Conservation (phyloP, 495 filamentous ascomycete species). For the Hypoxylon lienhwacheense region DNA sequence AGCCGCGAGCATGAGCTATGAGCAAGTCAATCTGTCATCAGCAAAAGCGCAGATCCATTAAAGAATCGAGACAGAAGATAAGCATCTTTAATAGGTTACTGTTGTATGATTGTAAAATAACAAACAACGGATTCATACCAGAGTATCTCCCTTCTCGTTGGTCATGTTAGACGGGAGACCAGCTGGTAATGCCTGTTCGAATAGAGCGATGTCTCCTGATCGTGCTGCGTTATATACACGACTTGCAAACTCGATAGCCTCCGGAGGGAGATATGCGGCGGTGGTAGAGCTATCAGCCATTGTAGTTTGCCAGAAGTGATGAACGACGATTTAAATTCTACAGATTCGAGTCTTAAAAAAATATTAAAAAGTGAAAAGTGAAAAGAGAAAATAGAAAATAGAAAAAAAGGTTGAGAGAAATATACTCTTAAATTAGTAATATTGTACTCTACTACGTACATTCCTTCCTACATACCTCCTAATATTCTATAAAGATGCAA, state of each 20-base stretch:
- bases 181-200: constrained; percentile 54
- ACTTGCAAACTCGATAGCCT: constrained; percentile 53
- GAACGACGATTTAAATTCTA: no score
- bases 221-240: constrained; percentile 57
- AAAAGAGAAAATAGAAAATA: background rate
- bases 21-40: background rate
- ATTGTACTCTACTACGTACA: no score
- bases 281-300: constrained; percentile 19
- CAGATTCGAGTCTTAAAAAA: no score
- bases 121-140: constrained; percentile 41
- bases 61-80: no score
- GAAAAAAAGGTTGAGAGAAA: no score
- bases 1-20: constrained; percentile 59
- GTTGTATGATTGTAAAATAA: no score
- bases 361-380: background rate
- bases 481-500: no score
- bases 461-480: no score
- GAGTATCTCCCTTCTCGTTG: constrained; percentile 59
- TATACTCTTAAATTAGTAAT: no score
- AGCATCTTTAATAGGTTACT: no score
- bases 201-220: constrained; percentile 49
- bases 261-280: constrained; percentile 44
- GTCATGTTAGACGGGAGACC: constrained; percentile 57
- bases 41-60: background rate
- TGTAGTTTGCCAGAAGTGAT: background rate